Evolutionary conservation across 2,329 filamentous ascomycete genomes (phyloP).

Genomic region (Orbilia blumenaviensis): DNA sequence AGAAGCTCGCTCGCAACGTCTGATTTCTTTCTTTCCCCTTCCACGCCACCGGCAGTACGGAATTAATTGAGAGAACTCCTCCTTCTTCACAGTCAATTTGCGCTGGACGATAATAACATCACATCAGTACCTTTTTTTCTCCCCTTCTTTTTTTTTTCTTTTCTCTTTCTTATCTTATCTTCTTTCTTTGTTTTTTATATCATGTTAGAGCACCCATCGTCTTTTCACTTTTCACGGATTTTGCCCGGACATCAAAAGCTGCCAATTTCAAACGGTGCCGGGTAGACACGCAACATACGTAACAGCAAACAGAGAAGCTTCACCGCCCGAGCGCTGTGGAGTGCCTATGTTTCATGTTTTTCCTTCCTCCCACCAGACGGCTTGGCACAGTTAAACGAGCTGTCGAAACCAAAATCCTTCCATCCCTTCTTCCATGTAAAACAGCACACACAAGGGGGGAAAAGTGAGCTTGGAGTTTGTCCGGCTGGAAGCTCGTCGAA

Average conservation of each 20-base stretch:
- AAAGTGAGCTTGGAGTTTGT: conserved; percentile 5
- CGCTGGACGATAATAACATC: too few relatives aligned
- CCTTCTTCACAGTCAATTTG: too few relatives aligned
- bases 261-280: too few relatives aligned
- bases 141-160: too few relatives aligned
- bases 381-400: conserved; percentile 48
- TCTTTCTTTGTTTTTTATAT: too few relatives aligned
- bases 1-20: conserved; percentile 16
- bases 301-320: conserved; percentile 2
- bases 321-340: conserved; percentile 7
- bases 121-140: too few relatives aligned
- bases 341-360: conserved; percentile 33
- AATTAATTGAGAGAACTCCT: background rate
- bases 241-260: too few relatives aligned
- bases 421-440: conserved; percentile 6
- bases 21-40: background rate
- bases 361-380: conserved; percentile 24
- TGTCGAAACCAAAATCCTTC: conserved; percentile 17
- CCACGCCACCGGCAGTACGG: conserved; percentile 11
- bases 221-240: too few relatives aligned
- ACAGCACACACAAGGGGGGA: background rate
- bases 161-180: too few relatives aligned
- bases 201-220: too few relatives aligned
- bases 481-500: conserved; percentile 1
- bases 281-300: background rate